Percentiles rank a stretch among this genome's conserved stretches.
Evolutionary conservation across 352 stramenopile genomes (phyloP).

Genomic region (Phytophthora multivora): DNA sequence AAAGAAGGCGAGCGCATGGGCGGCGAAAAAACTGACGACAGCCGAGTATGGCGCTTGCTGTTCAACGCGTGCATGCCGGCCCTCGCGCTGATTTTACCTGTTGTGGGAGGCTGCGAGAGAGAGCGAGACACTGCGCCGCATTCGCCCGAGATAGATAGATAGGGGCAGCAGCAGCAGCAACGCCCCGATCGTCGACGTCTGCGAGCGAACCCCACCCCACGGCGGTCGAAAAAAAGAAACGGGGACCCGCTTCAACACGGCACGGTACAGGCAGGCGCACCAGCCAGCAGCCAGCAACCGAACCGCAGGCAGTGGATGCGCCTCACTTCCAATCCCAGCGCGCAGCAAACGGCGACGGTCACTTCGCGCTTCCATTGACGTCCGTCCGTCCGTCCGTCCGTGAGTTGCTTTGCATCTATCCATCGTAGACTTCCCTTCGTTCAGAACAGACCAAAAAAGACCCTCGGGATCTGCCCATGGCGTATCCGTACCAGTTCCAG

Average conservation of each 20-base stretch:
- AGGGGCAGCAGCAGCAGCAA: too few species aligned
- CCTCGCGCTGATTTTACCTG: constrained; percentile 31
- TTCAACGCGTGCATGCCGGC: constrained; percentile 19
- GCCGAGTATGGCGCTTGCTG: constrained; percentile 26
- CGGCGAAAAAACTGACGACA: constrained; percentile 40
- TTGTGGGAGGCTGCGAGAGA: constrained; percentile 43
- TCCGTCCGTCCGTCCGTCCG: constrained; percentile 3
- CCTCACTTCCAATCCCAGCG: constrained; percentile 35
- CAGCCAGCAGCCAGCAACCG: constrained; percentile 33
- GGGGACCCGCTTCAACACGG: constrained; percentile 37
- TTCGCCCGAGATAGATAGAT: constrained; percentile 19
- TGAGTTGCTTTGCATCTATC: background rate
- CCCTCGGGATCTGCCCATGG: constrained; percentile 18
- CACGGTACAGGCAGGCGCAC: constrained; percentile 22
- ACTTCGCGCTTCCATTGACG: background rate
- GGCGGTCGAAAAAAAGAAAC: constrained; percentile 45
- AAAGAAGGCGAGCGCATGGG: constrained; percentile 18
- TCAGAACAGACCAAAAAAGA: background rate
- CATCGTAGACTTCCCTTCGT: background rate
- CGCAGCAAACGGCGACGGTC: background rate
- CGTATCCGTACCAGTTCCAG: constrained; percentile 36
- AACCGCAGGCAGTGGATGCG: constrained; percentile 32
- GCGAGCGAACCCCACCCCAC: constrained; percentile 28
- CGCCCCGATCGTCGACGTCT: constrained; percentile 9
- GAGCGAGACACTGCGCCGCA: constrained; percentile 11